Evolutionary conservation across 2,329 filamentous ascomycete genomes (phyloP), one percentile per base, ranked within the genome.

Genomic region (Pseudocercospora crystallina): DNA sequence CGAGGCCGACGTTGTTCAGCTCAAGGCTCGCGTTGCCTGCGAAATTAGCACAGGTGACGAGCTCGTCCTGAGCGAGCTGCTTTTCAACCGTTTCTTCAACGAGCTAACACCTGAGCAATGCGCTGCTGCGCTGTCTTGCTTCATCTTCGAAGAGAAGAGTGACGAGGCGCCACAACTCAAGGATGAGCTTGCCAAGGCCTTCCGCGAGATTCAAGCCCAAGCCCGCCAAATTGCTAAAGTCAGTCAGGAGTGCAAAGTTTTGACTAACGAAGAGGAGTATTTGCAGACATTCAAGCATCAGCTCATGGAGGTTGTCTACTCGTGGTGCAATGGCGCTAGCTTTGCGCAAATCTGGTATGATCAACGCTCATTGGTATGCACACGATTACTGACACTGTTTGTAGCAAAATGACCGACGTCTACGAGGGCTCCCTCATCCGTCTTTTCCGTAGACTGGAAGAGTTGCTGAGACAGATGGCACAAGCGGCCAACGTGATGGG

Each of bases 81-180:
- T 99, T 0, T 97, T 99, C 72, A 95, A 97, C 70, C 84, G 91
- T 34, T 97, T 96, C 79, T 99, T 99, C 80, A 99, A 97, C 68
- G 91, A 96, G 66, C 76, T 97, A 37, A 85, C 85, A 0, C 90
- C 94, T 0, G 92, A 97, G 70, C 81, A 92, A 59, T 89, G 86
- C 62, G 94, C 94, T 1, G 82, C 92, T 0, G 83, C 91, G 5
- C 79, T 99, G 52, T 95, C 89, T 63, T 91, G 89, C 66, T 97
- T 99, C 74, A 94, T 99, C 59, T 96, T 97, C 61, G 95, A 99
- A 67, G 94, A 99, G 74, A 96, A 95, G 77, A 85, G 89, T 41
- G 87, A 92, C 62, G 84, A 91, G 10, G 76, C 83, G 2, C 80
- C 83, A 11, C 63, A 73, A 5, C 77, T 96, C 42, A 87, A 86